Evolutionary conservation across 306 rosid species (phyloP).

Genomic region (Citrullus mucosospermus): DNA sequence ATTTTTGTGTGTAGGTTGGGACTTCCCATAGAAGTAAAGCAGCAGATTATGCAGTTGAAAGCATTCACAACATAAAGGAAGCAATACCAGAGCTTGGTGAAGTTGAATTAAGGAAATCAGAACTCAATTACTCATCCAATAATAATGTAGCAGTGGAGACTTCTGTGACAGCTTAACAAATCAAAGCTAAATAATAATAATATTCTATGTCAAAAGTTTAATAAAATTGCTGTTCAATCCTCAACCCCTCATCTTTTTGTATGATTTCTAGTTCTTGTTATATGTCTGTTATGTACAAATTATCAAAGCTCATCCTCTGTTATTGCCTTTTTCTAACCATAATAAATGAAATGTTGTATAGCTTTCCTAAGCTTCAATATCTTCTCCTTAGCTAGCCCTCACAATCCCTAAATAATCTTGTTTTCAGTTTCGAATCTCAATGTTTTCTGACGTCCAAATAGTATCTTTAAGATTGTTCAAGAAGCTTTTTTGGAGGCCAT

Average conservation of each 20-base stretch:
- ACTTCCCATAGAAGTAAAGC: constrained; percentile 67
- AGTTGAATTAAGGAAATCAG: constrained; percentile 36
- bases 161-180: constrained; percentile 53
- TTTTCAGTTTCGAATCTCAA: no score
- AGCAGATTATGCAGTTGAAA: constrained; percentile 82
- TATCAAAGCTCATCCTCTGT: not conserved
- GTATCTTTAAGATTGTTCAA: no score
- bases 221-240: not conserved
- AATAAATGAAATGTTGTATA: not conserved
- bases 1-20: constrained; percentile 37
- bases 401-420: no score
- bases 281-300: not conserved
- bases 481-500: no score
- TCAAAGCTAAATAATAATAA: not conserved
- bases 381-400: no score
- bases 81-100: constrained; percentile 86
- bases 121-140: constrained; percentile 47
- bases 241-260: not conserved
- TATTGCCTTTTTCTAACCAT: not conserved
- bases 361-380: not conserved
- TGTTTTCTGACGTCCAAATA: no score
- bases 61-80: constrained; percentile 83
- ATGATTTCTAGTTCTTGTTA: not conserved
- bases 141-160: constrained; percentile 59
- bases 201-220: not conserved